Percentiles rank a stretch among this genome's conserved stretches.
Conservation (phyloP, 2,329 filamentous ascomycete genomes). For the Cytospora mali region DNA sequence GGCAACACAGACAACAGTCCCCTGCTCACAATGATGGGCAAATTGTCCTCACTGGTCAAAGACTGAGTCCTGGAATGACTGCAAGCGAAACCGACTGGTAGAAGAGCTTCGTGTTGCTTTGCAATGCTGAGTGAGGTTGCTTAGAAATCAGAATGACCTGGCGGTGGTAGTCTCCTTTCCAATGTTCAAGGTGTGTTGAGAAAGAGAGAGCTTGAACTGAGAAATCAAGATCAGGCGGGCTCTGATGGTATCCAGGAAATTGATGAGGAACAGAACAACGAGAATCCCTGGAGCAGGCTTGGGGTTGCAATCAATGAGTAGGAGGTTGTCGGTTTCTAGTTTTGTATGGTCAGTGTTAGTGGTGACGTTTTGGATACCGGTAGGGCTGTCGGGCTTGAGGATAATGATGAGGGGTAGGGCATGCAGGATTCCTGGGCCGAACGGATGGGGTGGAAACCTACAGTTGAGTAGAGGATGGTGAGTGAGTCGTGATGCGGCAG, state of each 20-base stretch:
- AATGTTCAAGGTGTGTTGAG: neutral
- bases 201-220: neutral
- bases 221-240: conserved; percentile 10
- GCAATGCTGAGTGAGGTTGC: conserved; percentile 10
- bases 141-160: conserved; percentile 11
- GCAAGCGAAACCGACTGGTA: neutral
- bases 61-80: neutral
- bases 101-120: neutral
- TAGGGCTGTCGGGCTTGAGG: neutral
- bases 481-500: neutral
- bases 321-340: conserved; percentile 4
- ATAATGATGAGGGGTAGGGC: neutral
- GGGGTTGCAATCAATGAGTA: neutral
- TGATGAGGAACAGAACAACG: neutral
- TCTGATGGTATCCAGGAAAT: neutral
- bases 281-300: conserved; percentile 4
- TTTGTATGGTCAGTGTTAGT: conserved; percentile 16
- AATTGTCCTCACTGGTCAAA: conserved; percentile 7
- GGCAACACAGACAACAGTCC: neutral
- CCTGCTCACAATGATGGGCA: neutral
- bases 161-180: neutral
- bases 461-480: neutral
- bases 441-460: neutral
- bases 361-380: conserved; percentile 15
- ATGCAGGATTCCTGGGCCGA: neutral